phyloP scores from a whole-genome alignment of 2,329 filamentous ascomycete species.

The Calonectria multiphialidica region DNA sequence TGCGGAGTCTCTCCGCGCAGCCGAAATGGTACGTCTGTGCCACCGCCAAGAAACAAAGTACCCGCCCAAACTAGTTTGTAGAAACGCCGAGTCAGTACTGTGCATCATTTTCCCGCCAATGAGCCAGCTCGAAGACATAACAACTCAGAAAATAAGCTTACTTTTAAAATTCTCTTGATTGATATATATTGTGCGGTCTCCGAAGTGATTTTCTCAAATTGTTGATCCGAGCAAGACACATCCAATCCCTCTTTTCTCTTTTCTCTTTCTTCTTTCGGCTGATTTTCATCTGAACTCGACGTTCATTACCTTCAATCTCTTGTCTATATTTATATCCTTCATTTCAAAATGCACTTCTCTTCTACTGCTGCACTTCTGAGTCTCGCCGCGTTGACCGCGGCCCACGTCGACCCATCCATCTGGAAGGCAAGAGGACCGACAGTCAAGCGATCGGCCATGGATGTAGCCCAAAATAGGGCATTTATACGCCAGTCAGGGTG shows the following conservation, averaged over 20 bases:
- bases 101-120: not conserved
- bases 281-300: constrained; percentile 9
- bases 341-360: constrained; percentile 40
- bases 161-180: not conserved
- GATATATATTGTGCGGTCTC: not conserved
- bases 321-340: not conserved
- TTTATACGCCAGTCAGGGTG: constrained; percentile 44
- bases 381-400: constrained; percentile 40
- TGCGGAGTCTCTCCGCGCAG: not conserved
- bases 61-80: not conserved
- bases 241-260: not conserved
- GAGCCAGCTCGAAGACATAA: not conserved
- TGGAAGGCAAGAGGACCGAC: constrained; percentile 36
- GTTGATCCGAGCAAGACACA: not conserved
- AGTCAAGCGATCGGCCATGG: not conserved
- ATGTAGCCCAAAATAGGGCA: constrained; percentile 38
- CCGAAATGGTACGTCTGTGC: not conserved
- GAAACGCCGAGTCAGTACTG: not conserved
- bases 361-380: constrained; percentile 33
- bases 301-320: not conserved
- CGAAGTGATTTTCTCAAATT: not conserved
- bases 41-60: not conserved
- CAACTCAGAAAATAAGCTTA: not conserved
- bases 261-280: not conserved
- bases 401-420: constrained; percentile 41